Base-by-base conservation (phyloP, 805 yeast species). In the Candida wancherniae region DNA sequence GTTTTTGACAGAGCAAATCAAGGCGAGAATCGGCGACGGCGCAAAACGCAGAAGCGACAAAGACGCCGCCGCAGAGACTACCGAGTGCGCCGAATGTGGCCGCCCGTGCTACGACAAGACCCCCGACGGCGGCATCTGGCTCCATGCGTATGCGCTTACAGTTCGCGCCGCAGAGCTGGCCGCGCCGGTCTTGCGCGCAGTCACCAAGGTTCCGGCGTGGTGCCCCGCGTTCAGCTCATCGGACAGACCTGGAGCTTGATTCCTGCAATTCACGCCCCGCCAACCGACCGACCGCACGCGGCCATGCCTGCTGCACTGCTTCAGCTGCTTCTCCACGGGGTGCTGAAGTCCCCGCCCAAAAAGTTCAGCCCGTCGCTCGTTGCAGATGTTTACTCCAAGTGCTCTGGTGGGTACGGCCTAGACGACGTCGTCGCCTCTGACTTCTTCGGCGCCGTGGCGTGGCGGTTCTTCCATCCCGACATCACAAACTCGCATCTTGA, bases 71-170 rank as follows among this genome's bases (percentile, higher is more conserved):
- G 27, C 29, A 4, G 22, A 25, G 24, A 20, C 33, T 3, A 33
- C 29, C 8, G 18, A 11, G 12, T 43, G 47, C 26, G 21, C 17
- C n/a, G 41, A 42, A 16, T 44, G 48, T 39, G 15, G 23, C 30
- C 35, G 40, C n/a, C 44, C 46, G 3, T 18, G 34, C 9, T 35
- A 42, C 23, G 21, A 17, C 10, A 28, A 14, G 6, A 24, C 21
- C 14, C 35, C 53, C 4, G 55, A 54, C 12, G 44, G 51, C 40
- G 50, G 52, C 8, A 56, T 75, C 19, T 73, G 66, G 60, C 53
- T 75, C 31, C 80, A 75, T 53, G 72, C 80, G 2, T 54, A 44
- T 23, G 51, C 52, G 20, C 70, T 73, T n/a, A n/a, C 37, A 29
- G 22, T 7, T 34, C 33, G 33, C 26, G 32, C 33, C 28, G n/a